These are phyloP conservation scores for Boeremia lycopersici DNA, from an alignment of 2,329 filamentous ascomycete genomes.

Conservation along the genomic window DNA sequence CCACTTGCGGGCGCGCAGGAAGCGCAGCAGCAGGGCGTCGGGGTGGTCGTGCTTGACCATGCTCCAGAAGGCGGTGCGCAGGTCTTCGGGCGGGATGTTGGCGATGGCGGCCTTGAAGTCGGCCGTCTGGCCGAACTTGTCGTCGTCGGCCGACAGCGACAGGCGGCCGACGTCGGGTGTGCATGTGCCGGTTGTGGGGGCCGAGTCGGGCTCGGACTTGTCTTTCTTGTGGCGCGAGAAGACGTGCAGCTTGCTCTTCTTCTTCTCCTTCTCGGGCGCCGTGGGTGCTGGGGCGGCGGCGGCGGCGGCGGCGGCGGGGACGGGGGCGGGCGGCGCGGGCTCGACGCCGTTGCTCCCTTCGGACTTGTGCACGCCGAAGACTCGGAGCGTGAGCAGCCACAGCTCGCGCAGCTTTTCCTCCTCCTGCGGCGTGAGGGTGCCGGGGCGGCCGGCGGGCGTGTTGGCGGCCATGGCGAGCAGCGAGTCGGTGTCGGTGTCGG, in stretches of 20 bases:
- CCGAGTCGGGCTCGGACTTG: constrained; percentile 45
- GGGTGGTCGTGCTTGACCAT: constrained; percentile 97
- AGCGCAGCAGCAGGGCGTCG: constrained; percentile 69
- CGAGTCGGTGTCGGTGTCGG: constrained; percentile 37
- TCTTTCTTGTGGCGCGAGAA: constrained; percentile 67
- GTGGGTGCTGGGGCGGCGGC: constrained; percentile 7
- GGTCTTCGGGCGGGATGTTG: constrained; percentile 75
- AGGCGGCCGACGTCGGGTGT: constrained; percentile 40
- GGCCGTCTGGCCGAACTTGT: constrained; percentile 92
- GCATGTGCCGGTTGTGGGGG: constrained; percentile 28
- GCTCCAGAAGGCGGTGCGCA: constrained; percentile 83
- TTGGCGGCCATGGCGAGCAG: constrained; percentile 49
- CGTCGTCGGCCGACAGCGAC: constrained; percentile 60
- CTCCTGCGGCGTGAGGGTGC: constrained; percentile 87
- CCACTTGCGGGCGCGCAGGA: constrained; percentile 68
- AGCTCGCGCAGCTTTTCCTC: constrained; percentile 86
- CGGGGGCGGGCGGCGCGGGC: constrained; percentile 10
- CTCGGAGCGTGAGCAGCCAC: constrained; percentile 76
- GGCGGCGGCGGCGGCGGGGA: constrained; percentile 4
- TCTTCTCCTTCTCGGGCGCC: constrained; percentile 64
- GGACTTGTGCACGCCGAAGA: constrained; percentile 64
- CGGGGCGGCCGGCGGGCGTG: constrained; percentile 72
- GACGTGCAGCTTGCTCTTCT: constrained; percentile 74
- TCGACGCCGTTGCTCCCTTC: constrained; percentile 32
- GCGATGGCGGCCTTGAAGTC: constrained; percentile 83